A percentile compares a stretch with the other conserved stretches of the same genome.
phyloP scores from a whole-genome alignment of 495 filamentous ascomycete species.

The Parachaetomium inaequale region DNA sequence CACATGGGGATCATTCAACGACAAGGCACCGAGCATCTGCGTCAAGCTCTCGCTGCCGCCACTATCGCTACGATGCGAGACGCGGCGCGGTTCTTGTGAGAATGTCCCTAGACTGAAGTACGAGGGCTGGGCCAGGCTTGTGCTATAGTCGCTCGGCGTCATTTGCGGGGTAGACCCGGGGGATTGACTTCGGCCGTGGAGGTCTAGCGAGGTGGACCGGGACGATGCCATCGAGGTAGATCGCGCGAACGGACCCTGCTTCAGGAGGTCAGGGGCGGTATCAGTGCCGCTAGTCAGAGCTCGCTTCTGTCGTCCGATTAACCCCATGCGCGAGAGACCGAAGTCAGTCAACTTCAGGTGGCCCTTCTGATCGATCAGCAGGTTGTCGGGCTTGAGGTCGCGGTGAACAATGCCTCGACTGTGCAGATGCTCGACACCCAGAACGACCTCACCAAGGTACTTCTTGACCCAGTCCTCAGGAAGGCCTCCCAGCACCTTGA shows the following conservation, averaged over 20 bases:
- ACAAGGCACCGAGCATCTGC: conserved; percentile 79
- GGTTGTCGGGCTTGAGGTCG: conserved; percentile 94
- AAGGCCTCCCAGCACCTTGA: conserved; percentile 86
- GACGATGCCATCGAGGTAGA: conserved; percentile 85
- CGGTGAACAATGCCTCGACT: conserved; percentile 91
- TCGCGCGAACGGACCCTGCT: conserved; percentile 84
- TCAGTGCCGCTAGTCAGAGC: conserved; percentile 78
- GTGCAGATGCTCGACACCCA: conserved; percentile 94
- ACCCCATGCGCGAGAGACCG: conserved; percentile 93
- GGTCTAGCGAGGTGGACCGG: conserved; percentile 92
- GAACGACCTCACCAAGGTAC: conserved; percentile 91
- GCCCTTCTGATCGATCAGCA: conserved; percentile 94
- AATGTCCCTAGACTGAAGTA: conserved; percentile 78
- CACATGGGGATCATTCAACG: conserved; percentile 59
- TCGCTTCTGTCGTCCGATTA: conserved; percentile 93
- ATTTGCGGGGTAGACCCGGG: conserved; percentile 83
- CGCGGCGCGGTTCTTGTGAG: conserved; percentile 72
- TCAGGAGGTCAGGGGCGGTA: conserved; percentile 82
- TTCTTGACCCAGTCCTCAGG: conserved; percentile 97
- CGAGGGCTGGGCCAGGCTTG: conserved; percentile 73
- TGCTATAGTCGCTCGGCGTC: conserved; percentile 65
- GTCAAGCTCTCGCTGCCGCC: conserved; percentile 80
- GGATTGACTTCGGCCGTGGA: conserved; percentile 67
- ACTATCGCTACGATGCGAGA: conserved; percentile 89
- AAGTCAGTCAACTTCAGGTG: conserved; percentile 98